Evolutionary conservation across 352 stramenopile genomes (phyloP), one percentile per base, ranked within the genome.

Genomic region (Phytophthora sojae): DNA sequence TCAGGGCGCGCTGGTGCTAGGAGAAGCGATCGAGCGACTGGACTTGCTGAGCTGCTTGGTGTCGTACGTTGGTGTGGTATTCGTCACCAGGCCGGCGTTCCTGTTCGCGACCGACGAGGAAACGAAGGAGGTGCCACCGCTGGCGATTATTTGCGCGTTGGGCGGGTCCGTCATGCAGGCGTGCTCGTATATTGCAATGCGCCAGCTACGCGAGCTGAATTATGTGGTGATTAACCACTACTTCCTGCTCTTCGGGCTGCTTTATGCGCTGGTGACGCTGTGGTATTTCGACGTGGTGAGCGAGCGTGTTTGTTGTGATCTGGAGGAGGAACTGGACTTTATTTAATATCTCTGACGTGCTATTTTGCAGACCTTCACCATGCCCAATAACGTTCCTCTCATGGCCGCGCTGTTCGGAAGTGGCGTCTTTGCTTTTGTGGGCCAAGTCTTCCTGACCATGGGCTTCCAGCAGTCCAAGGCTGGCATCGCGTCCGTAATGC

Each of bases 381-480:
- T 85, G 23, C 80, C 78, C 4, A 61, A 62, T 14, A 72, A 71
- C n/a, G 30, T 44, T 14, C 61, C 21, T 15, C 37, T 92, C n/a
- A 87, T 80, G 66, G n/a, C 64, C 2, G 69, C 74, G 2, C 57
- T 90, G 19, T 64, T 92, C 9, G 80, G 79, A 54, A 83, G 69
- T 14, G 87, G 85, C 4, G 19, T 86, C 30, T 85, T 92, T 57
- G 86, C 82, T 17, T 89, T 85, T 60, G 39, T 88, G 2, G 83
- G 83, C 3, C 85, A 93, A 56, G 58, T 91, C 17, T 83, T 89
- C 52, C 67, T 94, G 25, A 94, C 87, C 3, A 86, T 85, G 51
- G 87, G 87, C 7, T 93, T 94, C 56, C 87, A 94, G 64, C 71
- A 89, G n/a, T 86, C 90, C 26, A 93, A 92, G 51, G 82, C 83